These are phyloP conservation scores for Thelonectria blattea DNA, from an alignment of 2,329 filamentous ascomycete species.

Conservation along the genomic window DNA sequence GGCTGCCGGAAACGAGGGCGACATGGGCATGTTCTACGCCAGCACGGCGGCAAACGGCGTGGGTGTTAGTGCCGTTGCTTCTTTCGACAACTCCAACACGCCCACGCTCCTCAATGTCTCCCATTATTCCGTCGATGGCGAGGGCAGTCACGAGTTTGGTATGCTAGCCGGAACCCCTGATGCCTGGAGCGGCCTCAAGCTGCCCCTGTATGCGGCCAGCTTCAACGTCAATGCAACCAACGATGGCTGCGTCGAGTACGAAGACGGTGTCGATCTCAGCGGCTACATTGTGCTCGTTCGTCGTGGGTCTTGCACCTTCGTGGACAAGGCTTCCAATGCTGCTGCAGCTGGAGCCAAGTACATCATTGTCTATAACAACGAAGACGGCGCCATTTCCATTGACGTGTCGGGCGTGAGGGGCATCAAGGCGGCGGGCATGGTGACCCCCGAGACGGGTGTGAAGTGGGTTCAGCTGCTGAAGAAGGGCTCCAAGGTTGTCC, in stretches of 20 bases:
- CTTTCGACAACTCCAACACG: constrained; percentile 54
- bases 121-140: constrained; percentile 48
- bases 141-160: constrained; percentile 46
- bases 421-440: constrained; percentile 50
- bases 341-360: constrained; percentile 63
- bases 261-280: constrained; percentile 61
- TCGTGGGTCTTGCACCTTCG: constrained; percentile 63
- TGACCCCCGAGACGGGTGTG: constrained; percentile 49
- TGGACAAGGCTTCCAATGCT: constrained; percentile 59
- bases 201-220: constrained; percentile 57
- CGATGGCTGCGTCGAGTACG: constrained; percentile 59
- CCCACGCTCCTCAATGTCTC: constrained; percentile 51
- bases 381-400: constrained; percentile 42
- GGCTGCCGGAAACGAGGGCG: constrained; percentile 59
- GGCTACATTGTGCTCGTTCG: constrained; percentile 64
- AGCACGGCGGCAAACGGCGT: constrained; percentile 56
- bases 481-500: constrained; percentile 49
- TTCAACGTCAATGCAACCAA: constrained; percentile 54
- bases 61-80: constrained; percentile 55
- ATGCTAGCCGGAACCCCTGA: constrained; percentile 50
- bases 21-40: constrained; percentile 55
- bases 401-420: constrained; percentile 41
- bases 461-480: constrained; percentile 52
- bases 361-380: constrained; percentile 67
- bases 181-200: constrained; percentile 52